Base-by-base conservation (phyloP, 2,329 filamentous ascomycete species). In the Colletotrichum nymphaeae region DNA sequence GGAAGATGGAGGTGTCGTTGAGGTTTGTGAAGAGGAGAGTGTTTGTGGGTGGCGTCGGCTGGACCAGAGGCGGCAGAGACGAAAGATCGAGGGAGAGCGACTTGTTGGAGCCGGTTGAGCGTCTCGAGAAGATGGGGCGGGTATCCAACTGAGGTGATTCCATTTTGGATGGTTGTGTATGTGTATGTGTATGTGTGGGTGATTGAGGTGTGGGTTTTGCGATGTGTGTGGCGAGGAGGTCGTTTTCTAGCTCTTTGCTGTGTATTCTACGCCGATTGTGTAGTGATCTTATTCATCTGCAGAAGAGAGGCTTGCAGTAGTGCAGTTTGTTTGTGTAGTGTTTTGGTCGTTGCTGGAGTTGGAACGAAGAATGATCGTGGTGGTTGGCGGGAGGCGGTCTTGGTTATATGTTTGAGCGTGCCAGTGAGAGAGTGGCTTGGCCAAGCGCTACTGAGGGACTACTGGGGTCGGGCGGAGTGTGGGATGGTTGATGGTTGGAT, bases 21-120 rank as follows among this genome's bases (percentile, higher is more conserved):
- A 97, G 90, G 84, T 95, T 95, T 78, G 94, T 97, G 80, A 97
- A 93, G 79, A 97, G 90, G 69, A 97, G 91, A 0, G 94, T 97
- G 86, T 97, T 97, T 76, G 93, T 93, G 6, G 93, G 93, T 67
- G 92, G 90, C 30, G 93, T 91, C n/a, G 94, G 93, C 80, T 91
- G 89, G 55, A 87, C 86, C 68, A 94, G 87, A 46, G 93, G 89
- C 63, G 94, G 93, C 55, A 96, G 84, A 79, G 87, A 89, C 75
- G 93, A 93, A 58, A 96, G 89, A 80, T 96, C 94, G 79, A 97
- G 88, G 26, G 91, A 92, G 70, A 95, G 89, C 73, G 86, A 83
- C 73, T 84, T 84, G 76, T 81, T 82, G 66, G 85, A 88, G 59
- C 85, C 83, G 74, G 81, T 81, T 64, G 87, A 88, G 12, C 73